Percentiles rank a stretch among this genome's conserved stretches.
phyloP scores from a whole-genome alignment of 192 early-diverging fungal genomes.

The Glomus cerebriforme region DNA sequence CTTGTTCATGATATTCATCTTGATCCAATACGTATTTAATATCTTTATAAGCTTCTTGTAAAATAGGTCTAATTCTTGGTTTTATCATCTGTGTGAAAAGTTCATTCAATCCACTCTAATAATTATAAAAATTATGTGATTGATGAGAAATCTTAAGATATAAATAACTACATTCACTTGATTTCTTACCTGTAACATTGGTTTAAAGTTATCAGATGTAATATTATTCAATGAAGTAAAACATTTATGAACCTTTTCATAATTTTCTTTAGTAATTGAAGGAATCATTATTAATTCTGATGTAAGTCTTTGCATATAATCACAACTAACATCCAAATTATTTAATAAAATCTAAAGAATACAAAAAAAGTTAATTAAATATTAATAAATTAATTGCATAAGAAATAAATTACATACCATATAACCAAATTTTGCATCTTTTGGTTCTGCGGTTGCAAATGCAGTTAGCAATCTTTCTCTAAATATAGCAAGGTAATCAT shows the following conservation, averaged over 20 bases:
- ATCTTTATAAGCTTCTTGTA: constrained; percentile 82
- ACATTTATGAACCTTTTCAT: constrained; percentile 58
- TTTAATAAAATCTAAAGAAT: constrained; percentile 69
- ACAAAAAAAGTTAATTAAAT: not conserved
- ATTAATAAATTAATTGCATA: not conserved
- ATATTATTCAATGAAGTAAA: constrained; percentile 60
- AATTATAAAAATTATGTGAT: constrained; percentile 2
- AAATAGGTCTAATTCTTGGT: constrained; percentile 74
- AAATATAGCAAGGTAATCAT: constrained; percentile 65
- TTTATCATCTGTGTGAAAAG: constrained; percentile 76
- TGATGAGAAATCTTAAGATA: not conserved
- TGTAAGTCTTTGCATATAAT: constrained; percentile 76
- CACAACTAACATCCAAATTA: constrained; percentile 82
- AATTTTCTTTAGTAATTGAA: constrained; percentile 50
- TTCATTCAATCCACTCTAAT: constrained; percentile 69
- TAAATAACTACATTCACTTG: constrained; percentile 8
- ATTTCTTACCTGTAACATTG: constrained; percentile 59
- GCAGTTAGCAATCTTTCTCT: constrained; percentile 58
- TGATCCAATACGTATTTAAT: constrained; percentile 89
- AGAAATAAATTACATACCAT: constrained; percentile 53
- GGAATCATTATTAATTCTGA: constrained; percentile 53
- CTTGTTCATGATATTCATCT: constrained; percentile 87
- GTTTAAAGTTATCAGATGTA: constrained; percentile 60
- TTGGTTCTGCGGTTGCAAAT: constrained; percentile 55
- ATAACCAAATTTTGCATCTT: constrained; percentile 59